Evolutionary conservation across 2,329 filamentous ascomycete species (phyloP), one percentile per base, ranked within the genome.

Genomic region (Cyanodermella asteris): DNA sequence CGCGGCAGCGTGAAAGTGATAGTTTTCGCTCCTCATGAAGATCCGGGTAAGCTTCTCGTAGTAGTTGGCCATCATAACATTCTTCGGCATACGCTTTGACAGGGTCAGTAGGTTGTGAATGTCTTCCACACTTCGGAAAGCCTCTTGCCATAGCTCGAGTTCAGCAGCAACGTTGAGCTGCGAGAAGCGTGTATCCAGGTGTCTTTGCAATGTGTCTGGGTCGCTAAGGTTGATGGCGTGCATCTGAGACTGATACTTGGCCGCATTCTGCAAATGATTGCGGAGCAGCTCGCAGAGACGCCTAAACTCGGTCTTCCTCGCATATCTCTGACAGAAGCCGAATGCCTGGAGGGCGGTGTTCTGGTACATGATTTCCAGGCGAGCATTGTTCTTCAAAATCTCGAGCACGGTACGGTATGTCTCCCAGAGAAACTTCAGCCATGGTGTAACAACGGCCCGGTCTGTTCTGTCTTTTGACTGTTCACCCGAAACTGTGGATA

Each of bases 31-130:
- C 37, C 94, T 87, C 34, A 97, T 68, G 64, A 97, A 97, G 50
- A 97, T 97, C 36, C 82, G 72, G 20, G 87, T 93, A 30, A 97
- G 71, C 59, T 94, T 94, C 64, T 97, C 87, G 54, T 94, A 97
- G 64, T 97, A 97, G 61, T 94, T 97, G 55, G 87, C 87, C 87
- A 97, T 97, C 87, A 97, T 94, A 46, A 93, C 64, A 49, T 93
- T 93, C 72, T 94, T 94, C 27, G 87, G 74, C 19, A 82, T 82
- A 28, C 87, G 77, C 67, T 94, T 94, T 72, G 84, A 94, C 39
- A 94, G 65, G 58, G 74, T 94, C 38, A 97, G 70, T 28, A 97
- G 68, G 25, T 82, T 94, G 58, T 97, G 87, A 39, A 94, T 94
- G 47, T 97, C 87, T 56, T 97, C 87, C 24, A 97, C 84, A 45